Conservation (phyloP, 306 rosid genomes). For the Prunus mira region DNA sequence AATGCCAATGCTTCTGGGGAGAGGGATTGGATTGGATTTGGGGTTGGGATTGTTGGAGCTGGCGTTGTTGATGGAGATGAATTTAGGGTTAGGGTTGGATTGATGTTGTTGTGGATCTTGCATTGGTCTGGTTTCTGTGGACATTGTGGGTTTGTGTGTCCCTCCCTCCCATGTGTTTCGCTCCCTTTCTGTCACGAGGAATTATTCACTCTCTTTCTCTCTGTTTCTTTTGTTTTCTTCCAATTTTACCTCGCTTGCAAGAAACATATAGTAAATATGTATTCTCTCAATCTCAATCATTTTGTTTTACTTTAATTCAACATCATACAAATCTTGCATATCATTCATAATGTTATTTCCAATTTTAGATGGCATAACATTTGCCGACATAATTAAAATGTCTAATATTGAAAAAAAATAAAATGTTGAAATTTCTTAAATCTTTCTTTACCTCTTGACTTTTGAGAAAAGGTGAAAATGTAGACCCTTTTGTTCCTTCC, state of each 20-base stretch:
- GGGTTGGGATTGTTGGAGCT: constrained; percentile 7
- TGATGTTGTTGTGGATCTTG: constrained; percentile 51
- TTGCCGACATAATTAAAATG: too few species aligned
- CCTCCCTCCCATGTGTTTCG: constrained; percentile 29
- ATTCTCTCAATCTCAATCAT: too few species aligned
- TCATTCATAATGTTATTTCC: too few species aligned
- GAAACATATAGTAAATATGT: neutral
- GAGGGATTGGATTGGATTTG: constrained; percentile 15
- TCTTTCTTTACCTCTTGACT: too few species aligned
- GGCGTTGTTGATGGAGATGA: neutral
- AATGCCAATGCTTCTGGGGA: constrained; percentile 4
- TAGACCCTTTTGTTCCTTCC: too few species aligned
- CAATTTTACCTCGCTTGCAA: neutral
- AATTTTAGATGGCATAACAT: too few species aligned
- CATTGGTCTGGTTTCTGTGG: constrained; percentile 25
- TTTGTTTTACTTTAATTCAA: too few species aligned
- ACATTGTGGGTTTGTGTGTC: neutral
- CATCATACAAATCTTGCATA: too few species aligned
- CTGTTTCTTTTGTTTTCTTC: neutral
- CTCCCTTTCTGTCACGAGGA: constrained; percentile 18
- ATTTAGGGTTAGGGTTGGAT: constrained; percentile 15
- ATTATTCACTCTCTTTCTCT: neutral
- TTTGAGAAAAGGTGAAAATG: too few species aligned
- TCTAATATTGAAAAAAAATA: too few species aligned
- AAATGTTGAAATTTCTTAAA: too few species aligned